Evolutionary conservation across 2,329 filamentous ascomycete species (phyloP), one percentile per base, ranked within the genome.

Genomic region (Camptophora hylomeconis): DNA sequence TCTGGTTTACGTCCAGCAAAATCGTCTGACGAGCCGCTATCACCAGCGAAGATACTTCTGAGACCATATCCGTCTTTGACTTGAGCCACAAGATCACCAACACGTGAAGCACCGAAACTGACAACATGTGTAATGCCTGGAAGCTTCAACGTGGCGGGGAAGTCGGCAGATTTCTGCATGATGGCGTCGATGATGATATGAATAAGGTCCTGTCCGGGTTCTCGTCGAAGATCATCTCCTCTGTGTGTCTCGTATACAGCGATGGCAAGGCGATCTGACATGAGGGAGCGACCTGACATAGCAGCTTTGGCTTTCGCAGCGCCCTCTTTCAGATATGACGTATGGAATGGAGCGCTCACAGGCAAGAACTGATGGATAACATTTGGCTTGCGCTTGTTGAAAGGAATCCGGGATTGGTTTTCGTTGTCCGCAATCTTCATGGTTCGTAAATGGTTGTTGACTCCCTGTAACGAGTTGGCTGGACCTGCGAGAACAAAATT

Each of bases 341-440:
- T 56, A 34, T 62, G 58, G 24, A 58, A 61, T 0, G 58, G 53
- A 2, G 52, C 49, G 15, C 48, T 53, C 25, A 61, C 55, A 1
- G 57, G 56, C 3, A 62, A 40, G 24, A 58, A 61, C 2, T 34
- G 32, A 32, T 44, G 33, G 4, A 34, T 37, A 17, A 52, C 31
- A 14, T 28, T 34, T 2, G 45, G 34, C 22, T 49, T 53, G 21
- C 56, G 45, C 14, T 46, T 42, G 11, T 41, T 46, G 28, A 50
- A 53, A 1, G 51, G 49, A 6, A 50, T 33, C n/a, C 46, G 36
- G 30, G 37, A 40, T 23, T 52, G 46, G 5, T 51, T 45, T 8
- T 26, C 20, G 7, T 37, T 39, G 12, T 36, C 33, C 4, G 24
- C 14, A 6, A 39, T 38, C 28, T 48, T 50, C 5, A 49, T 24